Evolutionary conservation across 2,329 filamentous ascomycete genomes (phyloP), one percentile per base, ranked within the genome.

Genomic region (Colletotrichum melonis): DNA sequence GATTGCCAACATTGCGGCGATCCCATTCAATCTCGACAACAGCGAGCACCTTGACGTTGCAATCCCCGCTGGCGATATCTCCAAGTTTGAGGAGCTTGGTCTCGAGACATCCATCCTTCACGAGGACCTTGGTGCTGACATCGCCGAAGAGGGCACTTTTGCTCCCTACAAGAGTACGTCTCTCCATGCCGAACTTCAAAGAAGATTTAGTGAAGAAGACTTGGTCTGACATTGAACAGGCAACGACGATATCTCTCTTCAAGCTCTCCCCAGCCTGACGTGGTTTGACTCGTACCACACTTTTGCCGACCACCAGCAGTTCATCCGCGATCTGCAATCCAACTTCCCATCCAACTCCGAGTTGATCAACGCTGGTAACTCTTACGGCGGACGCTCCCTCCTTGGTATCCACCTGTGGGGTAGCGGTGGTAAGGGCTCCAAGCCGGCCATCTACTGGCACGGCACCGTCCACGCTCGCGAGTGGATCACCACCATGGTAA

Each of bases 341-440:
- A 74, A 80, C 1, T 85, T 87, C 74, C 79, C 86, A 4, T 75
- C 75, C 35, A 86, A 88, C 73, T 83, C 88, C 0, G 84, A 87
- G 70, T 79, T 89, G n/a, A 83, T 90, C 46, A 83, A 81, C 7
- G 81, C 85, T 2, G 89, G 89, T 4, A 83, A 78, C 30, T 88
- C 87, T 0, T 79, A 82, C 42, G 79, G 88, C 64, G 86, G 86
- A 3, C 83, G 86, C 52, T 74, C 81, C 68, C 94, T 96, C 67
- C 88, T 89, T 12, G 94, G 92, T 0, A 81, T 91, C 55, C 89
- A 90, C 74, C 82, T 91, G 66, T 91, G 84, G 80, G 89, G 89
- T 2, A 82, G 77, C 63, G 78, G 77, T 1, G 84, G 84, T 1
- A 83, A 82, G 63, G 85, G 86, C 35, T 79, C 76, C 32, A 88